Base-by-base conservation (phyloP, 2,329 filamentous ascomycete species). In the Talaromyces sp. region DNA sequence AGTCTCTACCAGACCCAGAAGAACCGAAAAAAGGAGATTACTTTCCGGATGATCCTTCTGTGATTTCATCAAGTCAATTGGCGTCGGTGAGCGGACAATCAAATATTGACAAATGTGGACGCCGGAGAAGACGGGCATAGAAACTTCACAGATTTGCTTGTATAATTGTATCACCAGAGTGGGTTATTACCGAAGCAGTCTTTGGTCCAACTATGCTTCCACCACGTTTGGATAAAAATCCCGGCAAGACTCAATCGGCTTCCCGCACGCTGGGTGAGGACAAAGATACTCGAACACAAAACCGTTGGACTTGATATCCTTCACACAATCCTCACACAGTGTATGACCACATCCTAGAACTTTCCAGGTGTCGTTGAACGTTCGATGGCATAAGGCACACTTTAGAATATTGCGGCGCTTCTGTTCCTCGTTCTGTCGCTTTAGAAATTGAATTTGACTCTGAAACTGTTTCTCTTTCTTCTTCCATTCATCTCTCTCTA, bases 201-300 rank as follows among this genome's bases (percentile, higher is more conserved):
- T 35, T 6, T 22, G 19, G 19, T 22, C 19, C 19, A 35, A 10
- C 57, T 60, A 60, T 60, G 56, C 35, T 25, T 59, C 39, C 37
- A 59, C 56, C 19, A 59, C 15, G 13, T 59, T 59, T 25, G 25
- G 19, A 27, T 59, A 59, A 45, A 59, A 59, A 10, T 59, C 22
- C 10, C 2, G 17, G 3, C 33, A 58, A 41, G 33, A 58, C 17
- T 15, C 25, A 59, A 59, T 59, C 11, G 25, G 39, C 37, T 59
- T 59, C n/a, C 31, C 2, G 19, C 37, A 59, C n/a, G 45, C 11
- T 13, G 37, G 17, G 33, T 58, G n/a, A 43, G 41, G 41, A 19
- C 17, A 58, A 37, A 33, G 37, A 58, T 58, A 58, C 9, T 31
- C 15, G 25, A 59, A 59, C 25, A 43, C 2, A 7, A 8, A 41